Percentiles rank a stretch among this genome's conserved stretches.
Evolutionary conservation across 306 rosid species (phyloP).

Genomic region (Rosa persica): DNA sequence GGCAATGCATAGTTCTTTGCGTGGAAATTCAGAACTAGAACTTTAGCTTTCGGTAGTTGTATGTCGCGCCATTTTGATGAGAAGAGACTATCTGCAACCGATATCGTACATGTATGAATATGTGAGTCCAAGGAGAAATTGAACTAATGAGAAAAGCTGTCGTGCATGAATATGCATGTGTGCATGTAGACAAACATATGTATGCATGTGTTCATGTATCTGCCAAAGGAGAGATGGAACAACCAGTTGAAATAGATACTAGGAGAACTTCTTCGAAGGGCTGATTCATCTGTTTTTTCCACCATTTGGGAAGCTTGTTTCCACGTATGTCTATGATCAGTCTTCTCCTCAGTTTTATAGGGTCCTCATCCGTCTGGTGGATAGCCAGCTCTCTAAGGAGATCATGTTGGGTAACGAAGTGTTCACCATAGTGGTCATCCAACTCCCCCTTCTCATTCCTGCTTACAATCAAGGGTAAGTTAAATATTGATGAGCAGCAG

Average conservation of each 20-base stretch:
- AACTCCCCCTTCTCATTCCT: slow-evolving; percentile 33
- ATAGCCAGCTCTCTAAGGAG: slow-evolving; percentile 60
- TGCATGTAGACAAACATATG: too few relatives aligned
- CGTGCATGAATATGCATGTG: too few relatives aligned
- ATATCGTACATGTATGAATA: too few relatives aligned
- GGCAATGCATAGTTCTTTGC: too few relatives aligned
- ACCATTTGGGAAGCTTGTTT: slow-evolving; percentile 52
- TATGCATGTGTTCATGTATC: background rate
- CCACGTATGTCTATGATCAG: slow-evolving; percentile 36
- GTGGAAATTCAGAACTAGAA: too few relatives aligned
- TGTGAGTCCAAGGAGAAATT: background rate
- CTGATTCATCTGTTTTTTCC: slow-evolving; percentile 32
- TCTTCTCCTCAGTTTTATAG: slow-evolving; percentile 35
- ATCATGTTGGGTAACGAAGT: slow-evolving; percentile 44
- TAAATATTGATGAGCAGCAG: background rate
- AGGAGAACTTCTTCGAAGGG: slow-evolving; percentile 30
- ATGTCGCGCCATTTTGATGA: background rate
- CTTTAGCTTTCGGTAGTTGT: too few relatives aligned
- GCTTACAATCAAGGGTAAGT: slow-evolving; percentile 10
- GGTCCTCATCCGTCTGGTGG: slow-evolving; percentile 27
- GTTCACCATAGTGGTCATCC: slow-evolving; percentile 37
- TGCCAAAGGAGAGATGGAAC: background rate
- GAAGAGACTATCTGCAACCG: background rate
- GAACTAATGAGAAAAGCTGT: too few relatives aligned
- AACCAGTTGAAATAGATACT: slow-evolving; percentile 65